Percentiles rank a stretch among this genome's conserved stretches.
Evolutionary conservation across 352 stramenopile species (phyloP).

Genomic region (Globisporangium mamillatum): DNA sequence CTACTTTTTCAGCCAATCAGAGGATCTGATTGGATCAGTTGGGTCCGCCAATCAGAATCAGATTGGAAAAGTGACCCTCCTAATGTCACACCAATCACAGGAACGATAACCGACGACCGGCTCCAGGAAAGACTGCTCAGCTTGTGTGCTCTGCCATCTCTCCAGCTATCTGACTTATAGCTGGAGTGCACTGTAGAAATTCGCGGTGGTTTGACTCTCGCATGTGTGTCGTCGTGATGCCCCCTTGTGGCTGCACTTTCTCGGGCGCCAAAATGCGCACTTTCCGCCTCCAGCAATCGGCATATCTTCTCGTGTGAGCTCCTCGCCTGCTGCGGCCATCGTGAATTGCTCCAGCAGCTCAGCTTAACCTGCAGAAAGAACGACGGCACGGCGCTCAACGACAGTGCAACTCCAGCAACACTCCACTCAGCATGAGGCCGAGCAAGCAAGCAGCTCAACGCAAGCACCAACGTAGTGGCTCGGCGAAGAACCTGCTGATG

Average conservation of each 20-base stretch:
- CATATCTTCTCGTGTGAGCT: background rate
- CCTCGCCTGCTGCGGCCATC: background rate
- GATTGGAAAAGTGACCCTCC: background rate
- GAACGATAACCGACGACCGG: background rate
- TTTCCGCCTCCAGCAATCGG: background rate
- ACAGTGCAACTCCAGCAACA: background rate
- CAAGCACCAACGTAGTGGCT: background rate
- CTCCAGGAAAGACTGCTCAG: no score
- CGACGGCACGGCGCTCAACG: background rate
- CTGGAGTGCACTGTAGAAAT: no score
- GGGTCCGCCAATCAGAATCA: background rate
- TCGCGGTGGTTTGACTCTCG: background rate
- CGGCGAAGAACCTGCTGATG: background rate
- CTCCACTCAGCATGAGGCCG: background rate
- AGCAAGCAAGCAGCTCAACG: background rate
- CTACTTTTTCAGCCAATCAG: slow-evolving; percentile 10
- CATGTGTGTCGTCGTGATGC: background rate
- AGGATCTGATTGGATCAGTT: background rate
- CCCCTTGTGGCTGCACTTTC: background rate
- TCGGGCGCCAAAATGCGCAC: background rate
- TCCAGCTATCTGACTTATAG: no score
- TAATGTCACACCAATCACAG: background rate
- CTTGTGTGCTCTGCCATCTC: no score
- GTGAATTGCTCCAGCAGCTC: background rate
- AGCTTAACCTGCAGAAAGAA: background rate